These are phyloP conservation scores for Rubus idaeus DNA, from an alignment of 306 rosid genomes.

Conservation along the genomic window DNA sequence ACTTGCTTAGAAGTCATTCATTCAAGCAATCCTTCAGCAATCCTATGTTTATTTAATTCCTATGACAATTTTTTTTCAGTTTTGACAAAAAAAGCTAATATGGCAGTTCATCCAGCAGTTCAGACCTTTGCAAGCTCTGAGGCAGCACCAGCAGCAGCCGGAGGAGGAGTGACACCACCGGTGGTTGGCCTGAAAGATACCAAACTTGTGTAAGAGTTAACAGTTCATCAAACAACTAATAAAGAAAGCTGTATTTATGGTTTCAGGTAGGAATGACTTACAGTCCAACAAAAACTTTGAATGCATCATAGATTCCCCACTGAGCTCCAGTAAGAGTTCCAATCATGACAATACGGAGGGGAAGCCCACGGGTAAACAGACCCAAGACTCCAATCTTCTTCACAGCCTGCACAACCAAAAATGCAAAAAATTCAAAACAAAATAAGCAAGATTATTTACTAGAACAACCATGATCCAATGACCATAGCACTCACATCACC, in stretches of 20 bases:
- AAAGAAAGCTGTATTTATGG: background rate
- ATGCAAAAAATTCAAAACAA: conserved; percentile 17
- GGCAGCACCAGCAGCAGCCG: conserved; percentile 34
- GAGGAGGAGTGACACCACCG: conserved; percentile 71
- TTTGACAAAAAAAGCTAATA: conserved; percentile 30
- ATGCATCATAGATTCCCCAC: conserved; percentile 96
- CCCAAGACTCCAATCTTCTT: conserved; percentile 76
- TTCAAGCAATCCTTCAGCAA: conserved; percentile 41
- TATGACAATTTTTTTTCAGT: conserved; percentile 29
- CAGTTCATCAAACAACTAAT: background rate
- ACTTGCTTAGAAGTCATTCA: conserved; percentile 37
- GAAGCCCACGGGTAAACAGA: conserved; percentile 93
- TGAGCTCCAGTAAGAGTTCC: conserved; percentile 99
- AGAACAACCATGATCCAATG: background rate
- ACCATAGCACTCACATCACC: conserved; percentile 72
- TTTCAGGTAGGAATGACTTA: conserved; percentile 43
- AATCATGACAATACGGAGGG: conserved; percentile 94
- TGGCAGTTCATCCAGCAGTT: conserved; percentile 5
- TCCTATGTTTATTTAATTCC: conserved; percentile 56
- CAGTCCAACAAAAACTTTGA: conserved; percentile 94
- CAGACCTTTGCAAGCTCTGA: conserved; percentile 36
- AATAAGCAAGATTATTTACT: background rate
- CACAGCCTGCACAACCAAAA: conserved; percentile 62
- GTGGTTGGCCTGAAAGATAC: conserved; percentile 80
- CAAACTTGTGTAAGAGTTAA: conserved; percentile 4